phyloP scores from a whole-genome alignment of 352 stramenopile genomes.

The Pythium apleroticum region DNA sequence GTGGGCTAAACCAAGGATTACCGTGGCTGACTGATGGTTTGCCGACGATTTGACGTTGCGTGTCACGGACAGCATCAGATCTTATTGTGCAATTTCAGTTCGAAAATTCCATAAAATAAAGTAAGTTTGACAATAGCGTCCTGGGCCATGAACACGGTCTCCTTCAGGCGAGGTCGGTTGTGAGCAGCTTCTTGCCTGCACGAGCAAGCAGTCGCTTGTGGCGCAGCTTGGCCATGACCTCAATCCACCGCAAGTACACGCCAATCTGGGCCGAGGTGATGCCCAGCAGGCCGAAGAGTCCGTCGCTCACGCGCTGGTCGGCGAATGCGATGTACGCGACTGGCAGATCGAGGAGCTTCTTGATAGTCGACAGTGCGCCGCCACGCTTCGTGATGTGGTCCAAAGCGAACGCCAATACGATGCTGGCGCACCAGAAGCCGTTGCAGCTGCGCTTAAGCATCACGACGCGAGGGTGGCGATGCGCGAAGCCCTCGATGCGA shows the following conservation, averaged over 20 bases:
- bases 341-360: constrained; percentile 59
- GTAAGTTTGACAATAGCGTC: not conserved
- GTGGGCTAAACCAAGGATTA: not conserved
- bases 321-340: constrained; percentile 49
- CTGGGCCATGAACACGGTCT: too few relatives aligned
- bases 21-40: not conserved
- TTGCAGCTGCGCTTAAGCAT: constrained; percentile 44
- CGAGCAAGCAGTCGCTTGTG: constrained; percentile 20
- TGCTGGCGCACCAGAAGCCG: constrained; percentile 58
- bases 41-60: not conserved
- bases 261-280: constrained; percentile 49
- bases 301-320: constrained; percentile 50
- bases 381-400: constrained; percentile 43
- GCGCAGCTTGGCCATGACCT: constrained; percentile 39
- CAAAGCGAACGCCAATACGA: constrained; percentile 51
- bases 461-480: constrained; percentile 32
- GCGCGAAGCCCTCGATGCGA: constrained; percentile 37
- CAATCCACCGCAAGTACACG: constrained; percentile 45
- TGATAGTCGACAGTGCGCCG: constrained; percentile 34
- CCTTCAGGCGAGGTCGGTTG: constrained; percentile 11
- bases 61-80: not conserved
- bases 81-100: too few relatives aligned
- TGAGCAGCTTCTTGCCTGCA: constrained; percentile 8
- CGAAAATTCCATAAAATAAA: not conserved
- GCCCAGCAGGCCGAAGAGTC: constrained; percentile 42